These are phyloP conservation scores for Phytophthora colocasiae DNA, from an alignment of 352 stramenopile genomes.

Conservation along the genomic window DNA sequence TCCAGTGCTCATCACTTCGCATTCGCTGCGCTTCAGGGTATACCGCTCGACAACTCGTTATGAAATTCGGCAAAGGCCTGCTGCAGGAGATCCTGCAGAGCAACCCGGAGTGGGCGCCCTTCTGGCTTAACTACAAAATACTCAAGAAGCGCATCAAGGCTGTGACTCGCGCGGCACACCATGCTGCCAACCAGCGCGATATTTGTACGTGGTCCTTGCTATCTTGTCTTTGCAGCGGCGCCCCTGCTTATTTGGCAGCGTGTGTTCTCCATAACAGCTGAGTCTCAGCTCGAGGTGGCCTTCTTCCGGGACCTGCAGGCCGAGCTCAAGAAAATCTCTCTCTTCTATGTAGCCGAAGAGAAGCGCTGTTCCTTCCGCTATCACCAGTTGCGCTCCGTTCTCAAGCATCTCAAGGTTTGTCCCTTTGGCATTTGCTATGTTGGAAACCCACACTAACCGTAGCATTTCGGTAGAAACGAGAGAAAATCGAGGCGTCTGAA, in stretches of 20 bases:
- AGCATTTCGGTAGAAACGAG: constrained; percentile 35
- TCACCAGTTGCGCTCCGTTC: constrained; percentile 72
- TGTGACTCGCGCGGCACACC: constrained; percentile 53
- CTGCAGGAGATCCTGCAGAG: constrained; percentile 75
- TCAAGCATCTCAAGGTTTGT: constrained; percentile 69
- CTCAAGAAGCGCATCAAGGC: constrained; percentile 89
- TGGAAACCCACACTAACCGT: background rate
- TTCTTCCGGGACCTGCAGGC: constrained; percentile 81
- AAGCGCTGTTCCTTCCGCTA: constrained; percentile 77
- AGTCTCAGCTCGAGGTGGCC: constrained; percentile 74
- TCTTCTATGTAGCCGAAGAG: constrained; percentile 81
- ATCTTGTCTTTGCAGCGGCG: background rate
- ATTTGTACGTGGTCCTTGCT: constrained; percentile 45
- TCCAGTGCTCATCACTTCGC: constrained; percentile 22
- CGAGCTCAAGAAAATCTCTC: constrained; percentile 84
- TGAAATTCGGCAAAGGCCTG: constrained; percentile 88
- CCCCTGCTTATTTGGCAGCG: background rate
- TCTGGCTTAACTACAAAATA: constrained; percentile 90
- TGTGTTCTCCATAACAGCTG: constrained; percentile 39
- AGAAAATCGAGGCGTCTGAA: constrained; percentile 55
- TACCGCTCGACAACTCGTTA: constrained; percentile 26
- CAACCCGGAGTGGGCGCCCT: constrained; percentile 84
- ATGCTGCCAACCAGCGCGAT: constrained; percentile 46
- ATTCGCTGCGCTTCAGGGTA: constrained; percentile 13
- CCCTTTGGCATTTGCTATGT: background rate